phyloP scores from a whole-genome alignment of 1,139 yeast species.

The Yamadazyma buinensis region DNA sequence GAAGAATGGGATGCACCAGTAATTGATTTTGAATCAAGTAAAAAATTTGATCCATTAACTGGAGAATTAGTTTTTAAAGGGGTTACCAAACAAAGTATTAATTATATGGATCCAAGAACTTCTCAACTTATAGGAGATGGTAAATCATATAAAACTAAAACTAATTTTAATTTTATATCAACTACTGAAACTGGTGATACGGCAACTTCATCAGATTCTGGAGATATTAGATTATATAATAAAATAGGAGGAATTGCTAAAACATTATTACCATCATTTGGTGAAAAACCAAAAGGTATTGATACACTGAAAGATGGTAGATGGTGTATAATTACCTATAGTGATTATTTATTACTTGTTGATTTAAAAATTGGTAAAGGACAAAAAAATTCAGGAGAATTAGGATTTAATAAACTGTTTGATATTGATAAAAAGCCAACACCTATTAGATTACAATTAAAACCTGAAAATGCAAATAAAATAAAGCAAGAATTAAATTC shows the following conservation, averaged over 20 bases:
- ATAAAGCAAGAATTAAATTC: conserved; percentile 53
- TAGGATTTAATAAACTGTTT: conserved; percentile 67
- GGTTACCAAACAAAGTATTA: conserved; percentile 59
- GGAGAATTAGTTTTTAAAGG: conserved; percentile 74
- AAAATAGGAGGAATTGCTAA: conserved; percentile 71
- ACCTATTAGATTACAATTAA: conserved; percentile 62
- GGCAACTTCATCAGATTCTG: conserved; percentile 73
- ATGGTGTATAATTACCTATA: conserved; percentile 80
- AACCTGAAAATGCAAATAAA: conserved; percentile 69
- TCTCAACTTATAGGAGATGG: conserved; percentile 48
- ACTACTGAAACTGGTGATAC: conserved; percentile 72
- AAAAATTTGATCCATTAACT: conserved; percentile 70
- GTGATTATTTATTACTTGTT: conserved; percentile 61
- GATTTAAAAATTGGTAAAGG: conserved; percentile 65
- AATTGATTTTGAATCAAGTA: conserved; percentile 61
- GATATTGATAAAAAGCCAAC: conserved; percentile 64
- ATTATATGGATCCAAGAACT: conserved; percentile 76
- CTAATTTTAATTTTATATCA: conserved; percentile 58
- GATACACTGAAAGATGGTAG: conserved; percentile 78
- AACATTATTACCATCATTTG: conserved; percentile 75
- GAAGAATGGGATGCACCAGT: conserved; percentile 69
- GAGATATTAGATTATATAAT: conserved; percentile 74
- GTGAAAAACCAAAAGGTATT: conserved; percentile 64
- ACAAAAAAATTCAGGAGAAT: conserved; percentile 49
- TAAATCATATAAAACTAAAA: conserved; percentile 41